These are phyloP conservation scores for Drechslerella coelobrocha DNA, from an alignment of 2,329 filamentous ascomycete genomes.

Conservation along the genomic window DNA sequence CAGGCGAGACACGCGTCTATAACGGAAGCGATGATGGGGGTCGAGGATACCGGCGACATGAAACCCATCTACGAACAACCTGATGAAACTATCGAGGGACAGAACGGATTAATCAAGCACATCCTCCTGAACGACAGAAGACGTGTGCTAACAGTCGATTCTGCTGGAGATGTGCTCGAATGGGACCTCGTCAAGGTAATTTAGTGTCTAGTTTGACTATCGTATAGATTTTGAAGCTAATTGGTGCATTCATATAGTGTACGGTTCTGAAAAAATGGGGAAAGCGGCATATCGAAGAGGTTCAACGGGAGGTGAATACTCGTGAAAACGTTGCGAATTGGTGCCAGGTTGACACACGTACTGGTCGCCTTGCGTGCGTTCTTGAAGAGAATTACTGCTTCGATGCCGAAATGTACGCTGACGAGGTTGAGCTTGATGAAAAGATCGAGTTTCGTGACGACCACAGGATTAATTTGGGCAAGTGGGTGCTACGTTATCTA, in stretches of 20 bases:
- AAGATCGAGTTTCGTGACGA: constrained; percentile 86
- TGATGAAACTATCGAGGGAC: constrained; percentile 86
- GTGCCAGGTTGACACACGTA: constrained; percentile 94
- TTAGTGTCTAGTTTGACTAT: neutral
- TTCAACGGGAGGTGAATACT: constrained; percentile 84
- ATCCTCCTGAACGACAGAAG: constrained; percentile 88
- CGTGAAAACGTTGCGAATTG: constrained; percentile 89
- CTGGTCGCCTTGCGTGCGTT: constrained; percentile 86
- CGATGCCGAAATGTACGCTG: constrained; percentile 95
- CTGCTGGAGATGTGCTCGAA: constrained; percentile 88
- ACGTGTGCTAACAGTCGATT: constrained; percentile 88
- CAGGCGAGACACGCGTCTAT: constrained; percentile 63
- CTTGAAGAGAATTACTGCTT: constrained; percentile 96
- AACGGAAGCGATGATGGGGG: constrained; percentile 65
- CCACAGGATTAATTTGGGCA: constrained; percentile 95
- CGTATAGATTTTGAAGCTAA: constrained; percentile 48
- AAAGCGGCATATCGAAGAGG: constrained; percentile 90
- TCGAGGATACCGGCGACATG: constrained; percentile 62
- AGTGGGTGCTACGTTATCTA: constrained; percentile 92
- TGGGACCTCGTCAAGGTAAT: constrained; percentile 89
- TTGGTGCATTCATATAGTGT: constrained; percentile 65
- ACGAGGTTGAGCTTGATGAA: constrained; percentile 78
- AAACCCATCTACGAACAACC: constrained; percentile 73
- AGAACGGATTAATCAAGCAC: constrained; percentile 94
- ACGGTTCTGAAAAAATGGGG: constrained; percentile 89